Conservation (phyloP, 2,329 filamentous ascomycete species). For the Chalara sp. region DNA sequence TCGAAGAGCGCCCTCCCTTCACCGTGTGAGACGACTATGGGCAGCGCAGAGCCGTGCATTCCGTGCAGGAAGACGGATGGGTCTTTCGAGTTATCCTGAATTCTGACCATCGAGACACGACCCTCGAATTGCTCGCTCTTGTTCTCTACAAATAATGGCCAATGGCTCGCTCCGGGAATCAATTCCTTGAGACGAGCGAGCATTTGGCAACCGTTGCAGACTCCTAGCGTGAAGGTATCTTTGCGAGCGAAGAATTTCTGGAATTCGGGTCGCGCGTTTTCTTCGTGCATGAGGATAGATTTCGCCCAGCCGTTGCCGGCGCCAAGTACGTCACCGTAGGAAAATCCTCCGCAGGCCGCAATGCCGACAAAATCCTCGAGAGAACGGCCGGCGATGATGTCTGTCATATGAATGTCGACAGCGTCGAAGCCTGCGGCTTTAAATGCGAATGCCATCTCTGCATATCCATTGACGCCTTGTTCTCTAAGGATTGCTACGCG, state of each 20-base stretch:
- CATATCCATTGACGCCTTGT: slow-evolving; percentile 89
- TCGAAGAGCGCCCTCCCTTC: slow-evolving; percentile 76
- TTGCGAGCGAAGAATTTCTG: slow-evolving; percentile 76
- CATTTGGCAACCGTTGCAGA: slow-evolving; percentile 98
- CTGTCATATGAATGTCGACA: slow-evolving; percentile 95
- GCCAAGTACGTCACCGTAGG: slow-evolving; percentile 79
- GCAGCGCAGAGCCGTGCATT: slow-evolving; percentile 75
- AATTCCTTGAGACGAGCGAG: slow-evolving; percentile 74
- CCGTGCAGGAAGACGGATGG: slow-evolving; percentile 84
- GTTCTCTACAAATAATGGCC: slow-evolving; percentile 86
- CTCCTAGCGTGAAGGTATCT: slow-evolving; percentile 87
- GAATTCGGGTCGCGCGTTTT: slow-evolving; percentile 70
- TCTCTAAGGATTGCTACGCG: slow-evolving; percentile 90
- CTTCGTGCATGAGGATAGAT: slow-evolving; percentile 76
- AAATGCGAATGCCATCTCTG: slow-evolving; percentile 98
- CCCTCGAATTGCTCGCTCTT: slow-evolving; percentile 84
- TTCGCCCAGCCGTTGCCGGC: slow-evolving; percentile 97
- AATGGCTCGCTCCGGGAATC: slow-evolving; percentile 76
- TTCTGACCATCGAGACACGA: slow-evolving; percentile 76
- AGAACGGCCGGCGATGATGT: slow-evolving; percentile 73
- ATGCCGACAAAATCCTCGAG: slow-evolving; percentile 80
- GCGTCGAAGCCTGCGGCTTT: slow-evolving; percentile 83
- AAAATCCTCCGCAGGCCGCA: slow-evolving; percentile 95
- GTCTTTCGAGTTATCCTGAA: slow-evolving; percentile 52
- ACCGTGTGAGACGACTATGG: slow-evolving; percentile 84